Percentiles rank a stretch among this genome's conserved stretches.
phyloP scores from a whole-genome alignment of 495 filamentous ascomycete species.

The Rostrohypoxylon terebratum region DNA sequence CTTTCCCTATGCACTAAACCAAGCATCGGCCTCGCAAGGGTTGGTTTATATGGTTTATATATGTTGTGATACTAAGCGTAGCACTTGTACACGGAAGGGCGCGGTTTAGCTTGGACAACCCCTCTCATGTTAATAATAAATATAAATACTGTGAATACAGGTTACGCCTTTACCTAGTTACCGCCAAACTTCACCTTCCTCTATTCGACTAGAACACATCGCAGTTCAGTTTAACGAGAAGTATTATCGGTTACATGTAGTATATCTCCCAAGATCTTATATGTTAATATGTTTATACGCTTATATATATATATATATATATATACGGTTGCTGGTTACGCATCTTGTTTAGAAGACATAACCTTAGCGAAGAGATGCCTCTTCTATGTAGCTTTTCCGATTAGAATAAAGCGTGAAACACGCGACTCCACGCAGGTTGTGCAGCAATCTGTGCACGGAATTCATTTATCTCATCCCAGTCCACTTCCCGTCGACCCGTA shows the following conservation, averaged over 20 bases:
- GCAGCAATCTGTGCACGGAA: conserved; percentile 56
- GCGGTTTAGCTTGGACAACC: not conserved
- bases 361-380: not conserved
- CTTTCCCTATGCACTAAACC: no score
- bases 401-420: conserved; percentile 62
- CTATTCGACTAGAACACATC: not conserved
- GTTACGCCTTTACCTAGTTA: no score
- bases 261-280: conserved; percentile 3
- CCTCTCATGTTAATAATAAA: not conserved
- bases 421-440: conserved; percentile 65
- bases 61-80: not conserved
- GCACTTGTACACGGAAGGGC: conserved; percentile 3
- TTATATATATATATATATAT: no score
- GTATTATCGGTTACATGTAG: not conserved
- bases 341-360: not conserved
- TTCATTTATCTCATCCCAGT: conserved; percentile 67
- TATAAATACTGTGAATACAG: not conserved
- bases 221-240: not conserved
- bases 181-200: not conserved
- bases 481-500: conserved; percentile 68
- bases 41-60: not conserved
- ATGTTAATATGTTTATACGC: conserved; percentile 23
- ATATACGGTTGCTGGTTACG: not conserved
- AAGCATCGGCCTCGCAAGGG: not conserved
- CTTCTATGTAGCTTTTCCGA: not conserved